Percentiles rank a stretch among this genome's conserved stretches.
These are phyloP conservation scores for Nelumbo lutea DNA, from an alignment of 164 flowering plant genomes.

Conservation along the genomic window DNA sequence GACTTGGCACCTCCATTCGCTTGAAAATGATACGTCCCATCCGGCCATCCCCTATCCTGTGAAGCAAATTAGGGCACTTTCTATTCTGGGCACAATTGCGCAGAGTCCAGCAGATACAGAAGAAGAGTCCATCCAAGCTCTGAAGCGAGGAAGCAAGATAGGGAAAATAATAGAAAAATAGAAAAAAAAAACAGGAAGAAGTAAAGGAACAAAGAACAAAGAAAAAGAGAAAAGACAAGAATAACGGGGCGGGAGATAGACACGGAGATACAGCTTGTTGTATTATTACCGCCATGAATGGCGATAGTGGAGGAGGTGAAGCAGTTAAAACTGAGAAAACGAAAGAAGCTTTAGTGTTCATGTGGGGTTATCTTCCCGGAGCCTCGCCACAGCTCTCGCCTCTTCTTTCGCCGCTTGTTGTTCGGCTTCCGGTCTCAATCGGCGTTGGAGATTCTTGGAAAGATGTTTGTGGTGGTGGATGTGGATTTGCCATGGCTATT, in stretches of 20 bases:
- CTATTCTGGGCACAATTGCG: not conserved
- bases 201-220: not conserved
- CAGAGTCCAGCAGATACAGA: not conserved
- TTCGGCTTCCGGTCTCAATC: constrained; percentile 38
- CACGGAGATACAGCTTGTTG: not conserved
- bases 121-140: too few relatives aligned
- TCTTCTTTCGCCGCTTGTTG: constrained; percentile 55
- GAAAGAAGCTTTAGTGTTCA: constrained; percentile 42
- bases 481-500: constrained; percentile 93
- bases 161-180: too few relatives aligned
- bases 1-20: constrained; percentile 50
- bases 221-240: too few relatives aligned
- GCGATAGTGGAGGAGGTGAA: constrained; percentile 17
- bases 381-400: constrained; percentile 80
- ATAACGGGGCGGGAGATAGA: too few relatives aligned
- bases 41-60: too few relatives aligned
- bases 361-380: constrained; percentile 98
- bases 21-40: constrained; percentile 33
- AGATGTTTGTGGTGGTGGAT: constrained; percentile 97
- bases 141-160: not conserved
- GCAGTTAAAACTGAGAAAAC: constrained; percentile 15
- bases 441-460: constrained; percentile 45
- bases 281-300: constrained; percentile 13
- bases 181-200: not conserved
- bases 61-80: constrained; percentile 3